phyloP scores from a whole-genome alignment of 2,329 filamentous ascomycete species.

The Dryadomyces quercus-mongolicae region DNA sequence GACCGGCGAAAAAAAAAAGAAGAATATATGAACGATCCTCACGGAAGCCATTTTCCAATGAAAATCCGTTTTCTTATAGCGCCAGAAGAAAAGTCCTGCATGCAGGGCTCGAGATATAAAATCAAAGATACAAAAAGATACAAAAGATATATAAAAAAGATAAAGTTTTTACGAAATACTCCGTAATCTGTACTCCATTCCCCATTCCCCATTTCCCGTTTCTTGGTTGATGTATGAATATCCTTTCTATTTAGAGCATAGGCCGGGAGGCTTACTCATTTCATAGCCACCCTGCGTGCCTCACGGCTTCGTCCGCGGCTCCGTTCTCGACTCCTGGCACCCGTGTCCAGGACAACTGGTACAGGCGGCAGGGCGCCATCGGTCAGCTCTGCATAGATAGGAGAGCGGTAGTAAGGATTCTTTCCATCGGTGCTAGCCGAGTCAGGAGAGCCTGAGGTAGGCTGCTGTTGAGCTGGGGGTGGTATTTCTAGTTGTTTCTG shows the following conservation, averaged over 20 bases:
- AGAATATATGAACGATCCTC: neutral
- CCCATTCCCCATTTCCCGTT: too few relatives aligned
- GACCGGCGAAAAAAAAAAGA: neutral
- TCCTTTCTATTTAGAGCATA: too few relatives aligned
- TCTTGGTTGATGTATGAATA: too few relatives aligned
- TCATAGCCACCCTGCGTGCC: too few relatives aligned
- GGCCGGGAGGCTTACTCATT: too few relatives aligned
- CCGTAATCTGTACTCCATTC: too few relatives aligned
- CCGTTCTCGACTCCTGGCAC: neutral
- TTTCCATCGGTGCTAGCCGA: neutral
- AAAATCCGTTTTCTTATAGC: neutral
- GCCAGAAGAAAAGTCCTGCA: neutral
- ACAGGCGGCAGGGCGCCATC: neutral
- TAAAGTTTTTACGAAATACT: neutral
- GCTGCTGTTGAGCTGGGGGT: neutral
- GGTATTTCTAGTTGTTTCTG: neutral
- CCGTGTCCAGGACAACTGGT: constrained; percentile 1
- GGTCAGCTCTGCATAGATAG: constrained; percentile 8
- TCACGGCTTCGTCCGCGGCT: too few relatives aligned
- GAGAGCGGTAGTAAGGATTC: constrained; percentile 1
- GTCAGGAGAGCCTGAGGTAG: neutral
- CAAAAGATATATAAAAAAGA: neutral
- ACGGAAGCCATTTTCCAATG: neutral
- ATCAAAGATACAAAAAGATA: neutral
- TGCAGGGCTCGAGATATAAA: neutral